Base-by-base conservation (phyloP, 75 land plant genomes). In the Selaginella tamariscina region DNA sequence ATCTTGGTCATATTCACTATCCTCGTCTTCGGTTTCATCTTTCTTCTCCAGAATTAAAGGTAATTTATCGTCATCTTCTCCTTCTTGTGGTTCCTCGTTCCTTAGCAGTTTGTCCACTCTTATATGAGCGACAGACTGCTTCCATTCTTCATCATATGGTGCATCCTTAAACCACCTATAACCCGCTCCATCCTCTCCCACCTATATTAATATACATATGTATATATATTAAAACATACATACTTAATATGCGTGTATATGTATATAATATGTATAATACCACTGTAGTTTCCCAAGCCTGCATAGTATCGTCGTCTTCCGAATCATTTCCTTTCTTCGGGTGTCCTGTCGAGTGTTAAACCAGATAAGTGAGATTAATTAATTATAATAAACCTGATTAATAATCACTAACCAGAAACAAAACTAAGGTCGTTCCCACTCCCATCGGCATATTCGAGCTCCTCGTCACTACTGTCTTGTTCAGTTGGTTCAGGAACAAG, bases 391-490 rank as follows among this genome's bases (percentile, higher is more conserved):
- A n/a, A n/a, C n/a, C n/a, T n/a, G n/a, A n/a, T n/a, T n/a, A n/a
- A n/a, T n/a, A n/a, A n/a, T n/a, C n/a, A n/a, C n/a, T 15, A 39
- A 39, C 49, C 49, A 39, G 49, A 39, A 39, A 39, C 49, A 39
- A 39, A 39, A 39, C 49, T 15, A 5, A 15, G 15, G 15, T 39
- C 49, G 49, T 39, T 15, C 5, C 49, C 49, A 39, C 11, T 39
- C 15, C 11, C 70, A 67, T 92, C 95, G 54, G 89, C 88, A 80
- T 92, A 92, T 68, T 89, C 98, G 32, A 92, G 73, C 62, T 92
- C 98, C 57, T 92, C 97, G 76, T 92, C 98, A 27, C 79, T 77
- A 68, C 98, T 89, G 66, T 86, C 98, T 74, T 84, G 82, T 23
- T 81, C 80, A 28, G 77, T 79, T 1, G 95, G 98, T 64, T 92